Evolutionary conservation across 139 green algal genomes (phyloP).

Genomic region (Marvania coccoides): DNA sequence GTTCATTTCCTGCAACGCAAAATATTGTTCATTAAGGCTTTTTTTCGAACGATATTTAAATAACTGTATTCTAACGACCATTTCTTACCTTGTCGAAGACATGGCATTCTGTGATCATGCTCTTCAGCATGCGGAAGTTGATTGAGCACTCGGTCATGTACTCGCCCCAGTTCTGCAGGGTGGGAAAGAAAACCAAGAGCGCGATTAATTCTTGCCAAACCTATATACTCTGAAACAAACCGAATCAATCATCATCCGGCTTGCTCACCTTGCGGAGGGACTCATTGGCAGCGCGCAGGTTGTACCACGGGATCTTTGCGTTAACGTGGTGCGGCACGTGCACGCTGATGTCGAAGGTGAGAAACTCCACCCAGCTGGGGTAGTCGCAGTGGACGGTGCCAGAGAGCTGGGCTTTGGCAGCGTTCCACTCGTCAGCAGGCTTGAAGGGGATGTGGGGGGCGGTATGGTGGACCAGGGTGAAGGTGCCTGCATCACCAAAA

Average conservation of each 20-base stretch:
- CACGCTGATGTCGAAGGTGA: conserved; percentile 94
- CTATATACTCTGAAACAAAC: neutral
- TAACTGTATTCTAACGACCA: neutral
- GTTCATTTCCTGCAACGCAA: conserved; percentile 42
- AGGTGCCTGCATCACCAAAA: conserved; percentile 52
- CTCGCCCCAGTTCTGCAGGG: conserved; percentile 71
- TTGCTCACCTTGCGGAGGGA: conserved; percentile 38
- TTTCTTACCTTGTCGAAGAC: conserved; percentile 64
- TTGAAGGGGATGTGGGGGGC: conserved; percentile 98
- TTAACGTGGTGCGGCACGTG: conserved; percentile 95
- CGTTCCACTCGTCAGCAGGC: conserved; percentile 77
- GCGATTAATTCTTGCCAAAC: neutral
- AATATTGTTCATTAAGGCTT: neutral
- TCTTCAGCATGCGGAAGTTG: conserved; percentile 93
- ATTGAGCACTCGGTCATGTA: conserved; percentile 90
- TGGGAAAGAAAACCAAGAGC: neutral
- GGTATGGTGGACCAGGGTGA: conserved; percentile 97
- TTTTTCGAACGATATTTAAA: neutral
- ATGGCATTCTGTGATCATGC: conserved; percentile 85
- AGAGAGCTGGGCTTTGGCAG: conserved; percentile 78
- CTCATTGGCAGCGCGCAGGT: conserved; percentile 65
- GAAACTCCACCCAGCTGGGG: conserved; percentile 85
- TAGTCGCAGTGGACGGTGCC: conserved; percentile 97
- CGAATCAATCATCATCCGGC: neutral
- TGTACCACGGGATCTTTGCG: conserved; percentile 95